Evolutionary conservation across 805 yeast species (phyloP).

Genomic region (Pichia nakasei): DNA sequence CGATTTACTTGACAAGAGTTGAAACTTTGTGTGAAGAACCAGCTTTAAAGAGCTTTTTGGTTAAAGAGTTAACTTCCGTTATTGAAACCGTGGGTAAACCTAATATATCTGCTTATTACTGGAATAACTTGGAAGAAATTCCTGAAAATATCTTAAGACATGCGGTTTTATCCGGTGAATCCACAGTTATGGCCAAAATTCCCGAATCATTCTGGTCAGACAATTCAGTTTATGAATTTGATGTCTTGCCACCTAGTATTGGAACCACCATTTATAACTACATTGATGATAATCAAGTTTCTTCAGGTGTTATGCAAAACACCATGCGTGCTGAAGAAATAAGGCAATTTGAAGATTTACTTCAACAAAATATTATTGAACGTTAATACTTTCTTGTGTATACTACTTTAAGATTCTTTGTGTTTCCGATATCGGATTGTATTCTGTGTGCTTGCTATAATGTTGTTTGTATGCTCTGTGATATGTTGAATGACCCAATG

Average conservation of each 20-base stretch:
- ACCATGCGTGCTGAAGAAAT: conserved; percentile 20
- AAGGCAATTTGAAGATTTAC: conserved; percentile 16
- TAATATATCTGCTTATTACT: conserved; percentile 10
- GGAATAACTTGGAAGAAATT: conserved; percentile 26
- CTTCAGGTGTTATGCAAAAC: conserved; percentile 29
- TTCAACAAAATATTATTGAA: conserved; percentile 13
- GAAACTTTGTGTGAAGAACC: conserved; percentile 44
- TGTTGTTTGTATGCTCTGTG: too few relatives aligned
- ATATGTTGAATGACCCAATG: too few relatives aligned
- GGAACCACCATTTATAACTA: conserved; percentile 37
- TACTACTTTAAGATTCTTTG: neutral
- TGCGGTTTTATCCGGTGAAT: conserved; percentile 63
- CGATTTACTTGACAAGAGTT: conserved; percentile 53
- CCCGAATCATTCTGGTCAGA: conserved; percentile 55
- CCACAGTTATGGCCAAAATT: conserved; percentile 58
- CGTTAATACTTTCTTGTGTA: neutral
- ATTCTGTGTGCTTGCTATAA: too few relatives aligned
- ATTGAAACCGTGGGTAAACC: conserved; percentile 13
- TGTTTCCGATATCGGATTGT: too few relatives aligned
- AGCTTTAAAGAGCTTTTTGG: conserved; percentile 34
- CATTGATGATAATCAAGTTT: conserved; percentile 39
- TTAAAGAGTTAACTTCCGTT: conserved; percentile 12
- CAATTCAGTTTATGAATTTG: conserved; percentile 60
- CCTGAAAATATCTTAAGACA: conserved; percentile 61
- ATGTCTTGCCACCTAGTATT: conserved; percentile 56